Base-by-base conservation (phyloP, 2,329 filamentous ascomycete genomes). In the Talaromyces sp. region DNA sequence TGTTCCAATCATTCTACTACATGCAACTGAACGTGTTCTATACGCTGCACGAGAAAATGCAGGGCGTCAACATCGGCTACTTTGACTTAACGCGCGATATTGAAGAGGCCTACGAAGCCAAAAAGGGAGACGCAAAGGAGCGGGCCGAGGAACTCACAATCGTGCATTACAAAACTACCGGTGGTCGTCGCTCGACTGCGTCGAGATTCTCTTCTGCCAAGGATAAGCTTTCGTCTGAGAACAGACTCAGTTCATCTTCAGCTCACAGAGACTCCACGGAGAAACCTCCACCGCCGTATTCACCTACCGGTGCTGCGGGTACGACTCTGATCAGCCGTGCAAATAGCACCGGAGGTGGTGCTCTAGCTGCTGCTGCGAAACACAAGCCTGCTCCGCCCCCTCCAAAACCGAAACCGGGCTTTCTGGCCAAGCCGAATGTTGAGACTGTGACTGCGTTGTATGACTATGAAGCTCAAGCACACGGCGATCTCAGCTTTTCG, bases 11-110 rank as follows among this genome's bases (percentile, higher is more conserved):
- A 9, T 99, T 99, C 78, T 99, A 99, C 78, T 99, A 97, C 80
- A 99, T 99, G 94, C 94, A 99, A 75, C 84, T 99, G 64, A 99
- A 99, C 75, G 90, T 99, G 64, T 99, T 97, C 75, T 99, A 99
- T 76, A 99, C 94, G 1, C 81, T 99, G 56, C 94, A 99, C 73
- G 93, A 97, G 76, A 91, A 88, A 76, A 99, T 99, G 94, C 94
- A 99, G 77, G 86, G 83, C 64, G 91, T 95, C 73, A 92, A 97
- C 69, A 99, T 99, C 70, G 91, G 91, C 61, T 99, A 99, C 77
- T 99, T 99, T 74, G 89, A 99, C 73, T 82, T 99, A 53, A 89
- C 89, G 1, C 81, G 89, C 33, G 92, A 96, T 68, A 88, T 99
- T 43, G 91, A 97, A 72, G 93, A 93, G 63, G 92, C 91, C 11